Base-by-base conservation (phyloP, 331 rosid genomes). In the Rosa hybrid region DNA sequence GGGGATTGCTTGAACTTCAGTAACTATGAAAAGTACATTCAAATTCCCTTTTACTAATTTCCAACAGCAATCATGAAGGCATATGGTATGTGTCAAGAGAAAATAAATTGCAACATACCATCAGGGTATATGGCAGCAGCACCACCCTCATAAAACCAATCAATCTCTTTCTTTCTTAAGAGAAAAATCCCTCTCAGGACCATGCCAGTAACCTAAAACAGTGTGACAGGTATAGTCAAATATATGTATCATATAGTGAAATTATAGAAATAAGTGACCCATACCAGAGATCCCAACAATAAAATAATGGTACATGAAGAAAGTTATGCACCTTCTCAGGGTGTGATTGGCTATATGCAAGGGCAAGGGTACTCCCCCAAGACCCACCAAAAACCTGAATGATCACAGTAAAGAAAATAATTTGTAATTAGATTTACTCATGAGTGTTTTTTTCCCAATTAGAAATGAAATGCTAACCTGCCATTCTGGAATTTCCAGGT, bases 121-220 rank as follows among this genome's bases (percentile, higher is more conserved):
- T 95, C 99, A 44, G 99, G 99, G 82, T 81, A 93, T 89, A 93
- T 88, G 62, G 96, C 91, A 82, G 98, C 92, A 82, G 99, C 98
- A 80, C 97, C 98, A 77, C 99, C 98, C 89, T 93, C 97, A 23
- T 93, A 93, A 91, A 95, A 95, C 99, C 98, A 95, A 83, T 95
- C 93, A 81, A 95, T 83, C 89, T 95, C 98, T 85, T 93, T 95
- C 90, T 89, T 93, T 85, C 98, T 89, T 86, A 93, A 60, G 44
- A 95, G 96, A 82, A 93, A 95, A 64, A 95, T 91, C 49, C 99
- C 98, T 83, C 98, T 83, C 30, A 93, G 96, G 76, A 91, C 83
- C 80, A 95, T 77, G 80, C 96, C 97, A 77, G 96, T 91, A 81
- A 95, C 98, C 97, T 94, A 77, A 72, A 84, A 83, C 86, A 83